phyloP scores from a whole-genome alignment of 768 basidiomycete species.

The Phanerochaete sordida region DNA sequence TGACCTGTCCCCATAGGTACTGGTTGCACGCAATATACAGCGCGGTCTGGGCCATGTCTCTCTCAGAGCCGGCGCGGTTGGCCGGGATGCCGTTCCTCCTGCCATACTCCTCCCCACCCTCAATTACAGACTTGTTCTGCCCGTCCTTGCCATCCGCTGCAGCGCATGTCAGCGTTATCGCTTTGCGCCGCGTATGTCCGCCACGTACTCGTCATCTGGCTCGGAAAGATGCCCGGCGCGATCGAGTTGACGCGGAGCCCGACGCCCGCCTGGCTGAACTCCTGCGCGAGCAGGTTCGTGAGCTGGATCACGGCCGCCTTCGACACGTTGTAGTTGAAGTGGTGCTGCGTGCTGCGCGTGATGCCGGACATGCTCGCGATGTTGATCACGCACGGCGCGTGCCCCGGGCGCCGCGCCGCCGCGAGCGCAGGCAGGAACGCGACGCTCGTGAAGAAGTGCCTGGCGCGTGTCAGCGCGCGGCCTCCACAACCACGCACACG shows the following conservation, averaged over 20 bases:
- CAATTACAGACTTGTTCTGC: conserved; percentile 30
- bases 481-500: neutral
- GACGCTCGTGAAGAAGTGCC: conserved; percentile 39
- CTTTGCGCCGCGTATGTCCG: neutral
- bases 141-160: conserved; percentile 26
- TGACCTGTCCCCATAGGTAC: conserved; percentile 32
- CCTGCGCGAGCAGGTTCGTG: conserved; percentile 33
- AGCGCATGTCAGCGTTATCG: neutral
- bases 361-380: conserved; percentile 41
- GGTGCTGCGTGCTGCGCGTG: conserved; percentile 37
- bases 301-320: conserved; percentile 38
- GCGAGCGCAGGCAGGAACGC: conserved; percentile 43
- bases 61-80: conserved; percentile 30
- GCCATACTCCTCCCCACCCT: conserved; percentile 23
- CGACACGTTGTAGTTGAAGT: conserved; percentile 42
- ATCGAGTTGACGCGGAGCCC: conserved; percentile 34
- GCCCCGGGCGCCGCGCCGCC: conserved; percentile 26
- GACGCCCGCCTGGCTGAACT: conserved; percentile 27
- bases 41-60: conserved; percentile 33
- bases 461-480: conserved; percentile 1
- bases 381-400: conserved; percentile 39
- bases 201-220: conserved; percentile 31
- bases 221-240: conserved; percentile 34
- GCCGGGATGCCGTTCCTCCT: conserved; percentile 33
- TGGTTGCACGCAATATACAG: conserved; percentile 30